phyloP scores from a whole-genome alignment of 129 eudicot genomes.

The Dittrichia graveolens region DNA sequence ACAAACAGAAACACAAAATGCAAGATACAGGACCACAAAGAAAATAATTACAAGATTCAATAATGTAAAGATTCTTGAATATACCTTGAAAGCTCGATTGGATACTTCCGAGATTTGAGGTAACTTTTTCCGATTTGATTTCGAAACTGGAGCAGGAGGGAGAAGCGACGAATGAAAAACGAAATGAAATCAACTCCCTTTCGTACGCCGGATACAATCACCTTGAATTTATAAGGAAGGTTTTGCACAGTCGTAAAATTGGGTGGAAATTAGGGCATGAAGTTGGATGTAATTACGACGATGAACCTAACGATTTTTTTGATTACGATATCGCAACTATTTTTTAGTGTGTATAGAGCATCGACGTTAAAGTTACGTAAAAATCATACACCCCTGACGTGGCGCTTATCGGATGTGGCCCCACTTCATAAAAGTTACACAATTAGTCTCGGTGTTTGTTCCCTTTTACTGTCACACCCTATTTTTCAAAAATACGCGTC shows the following conservation, averaged over 20 bases:
- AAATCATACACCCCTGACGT: slow-evolving; percentile 25
- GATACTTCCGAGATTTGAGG: slow-evolving; percentile 23
- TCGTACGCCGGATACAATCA: slow-evolving; percentile 30
- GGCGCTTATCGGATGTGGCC: slow-evolving; percentile 24
- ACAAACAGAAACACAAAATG: slow-evolving; percentile 27
- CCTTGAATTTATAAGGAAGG: slow-evolving; percentile 34
- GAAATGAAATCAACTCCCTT: slow-evolving; percentile 25
- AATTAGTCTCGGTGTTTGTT: too few relatives aligned
- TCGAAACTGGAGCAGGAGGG: slow-evolving; percentile 17
- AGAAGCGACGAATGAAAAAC: slow-evolving; percentile 20
- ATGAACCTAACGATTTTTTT: slow-evolving; percentile 32
- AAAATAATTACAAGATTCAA: slow-evolving; percentile 26
- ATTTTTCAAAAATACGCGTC: too few relatives aligned
- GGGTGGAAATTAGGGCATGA: slow-evolving; percentile 25
- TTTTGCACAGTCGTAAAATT: slow-evolving; percentile 2
- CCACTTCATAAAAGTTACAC: neutral
- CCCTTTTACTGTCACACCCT: too few relatives aligned
- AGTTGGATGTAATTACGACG: slow-evolving; percentile 37
- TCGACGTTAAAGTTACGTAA: slow-evolving; percentile 17
- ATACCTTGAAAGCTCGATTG: slow-evolving; percentile 39
- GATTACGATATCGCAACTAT: slow-evolving; percentile 23
- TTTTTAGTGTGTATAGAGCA: slow-evolving; percentile 9
- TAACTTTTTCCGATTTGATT: slow-evolving; percentile 14
- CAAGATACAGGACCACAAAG: slow-evolving; percentile 16
- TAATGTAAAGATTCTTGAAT: slow-evolving; percentile 33